phyloP scores from a whole-genome alignment of 139 green algal species.

The Haematococcus lacustris region DNA sequence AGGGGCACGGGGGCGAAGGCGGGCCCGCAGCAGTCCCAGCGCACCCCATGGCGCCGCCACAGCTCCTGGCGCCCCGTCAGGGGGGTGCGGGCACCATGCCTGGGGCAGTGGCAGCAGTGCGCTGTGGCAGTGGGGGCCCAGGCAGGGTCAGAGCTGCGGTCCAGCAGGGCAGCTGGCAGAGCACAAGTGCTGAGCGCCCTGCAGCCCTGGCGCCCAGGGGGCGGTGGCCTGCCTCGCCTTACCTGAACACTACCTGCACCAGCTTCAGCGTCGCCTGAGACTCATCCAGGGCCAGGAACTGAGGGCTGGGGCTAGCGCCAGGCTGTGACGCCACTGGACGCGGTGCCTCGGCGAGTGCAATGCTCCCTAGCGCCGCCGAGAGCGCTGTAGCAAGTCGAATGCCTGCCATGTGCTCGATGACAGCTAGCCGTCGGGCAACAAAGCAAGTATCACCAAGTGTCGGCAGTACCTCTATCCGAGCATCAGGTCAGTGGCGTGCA shows the following conservation, averaged over 20 bases:
- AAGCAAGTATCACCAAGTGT: too few relatives aligned
- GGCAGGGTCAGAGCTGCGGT: not conserved
- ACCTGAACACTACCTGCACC: constrained; percentile 70
- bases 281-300: constrained; percentile 1
- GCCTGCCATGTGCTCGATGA: too few relatives aligned
- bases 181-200: not conserved
- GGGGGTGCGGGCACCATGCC: constrained; percentile 60
- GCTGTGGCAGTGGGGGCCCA: too few relatives aligned
- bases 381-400: too few relatives aligned
- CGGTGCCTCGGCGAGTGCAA: too few relatives aligned
- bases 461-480: too few relatives aligned
- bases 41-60: constrained; percentile 9
- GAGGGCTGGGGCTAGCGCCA: too few relatives aligned
- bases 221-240: not conserved
- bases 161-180: not conserved
- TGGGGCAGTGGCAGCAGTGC: constrained; percentile 6
- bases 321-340: too few relatives aligned
- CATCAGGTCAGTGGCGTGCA: too few relatives aligned
- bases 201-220: not conserved
- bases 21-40: constrained; percentile 41
- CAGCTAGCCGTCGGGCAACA: too few relatives aligned
- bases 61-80: constrained; percentile 36
- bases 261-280: constrained; percentile 36
- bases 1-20: constrained; percentile 35
- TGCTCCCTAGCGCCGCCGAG: too few relatives aligned